Evolutionary conservation across 2,329 filamentous ascomycete species (phyloP).

Genomic region (Alternaria sp.): DNA sequence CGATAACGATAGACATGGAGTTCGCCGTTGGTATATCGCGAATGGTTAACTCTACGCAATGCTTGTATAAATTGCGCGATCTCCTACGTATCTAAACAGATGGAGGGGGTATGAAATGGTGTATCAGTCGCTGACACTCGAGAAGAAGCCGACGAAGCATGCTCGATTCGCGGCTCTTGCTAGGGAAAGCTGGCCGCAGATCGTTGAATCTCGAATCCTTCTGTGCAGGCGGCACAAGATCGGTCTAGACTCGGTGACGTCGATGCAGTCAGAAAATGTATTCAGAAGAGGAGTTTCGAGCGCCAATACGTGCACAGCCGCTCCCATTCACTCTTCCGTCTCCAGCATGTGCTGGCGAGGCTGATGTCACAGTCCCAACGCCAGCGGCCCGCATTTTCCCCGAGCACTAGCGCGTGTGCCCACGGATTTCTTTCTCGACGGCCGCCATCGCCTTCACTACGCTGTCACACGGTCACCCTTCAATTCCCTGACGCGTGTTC

Average conservation of each 20-base stretch:
- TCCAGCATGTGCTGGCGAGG: background rate
- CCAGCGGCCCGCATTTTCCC: constrained; percentile 28
- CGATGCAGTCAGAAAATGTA: background rate
- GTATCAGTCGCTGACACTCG: background rate
- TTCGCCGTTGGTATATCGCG: too few relatives aligned
- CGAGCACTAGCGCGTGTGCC: constrained; percentile 28
- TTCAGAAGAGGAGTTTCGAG: background rate
- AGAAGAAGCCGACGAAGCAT: background rate
- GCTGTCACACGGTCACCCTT: constrained; percentile 31
- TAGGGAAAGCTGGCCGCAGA: constrained; percentile 7
- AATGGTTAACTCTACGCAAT: background rate
- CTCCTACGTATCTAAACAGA: too few relatives aligned
- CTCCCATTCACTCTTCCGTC: background rate
- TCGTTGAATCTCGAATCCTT: constrained; percentile 3
- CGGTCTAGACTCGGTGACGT: background rate
- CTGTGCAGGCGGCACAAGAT: background rate
- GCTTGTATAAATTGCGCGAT: background rate
- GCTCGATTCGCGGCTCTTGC: background rate
- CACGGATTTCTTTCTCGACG: constrained; percentile 28
- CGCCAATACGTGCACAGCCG: background rate
- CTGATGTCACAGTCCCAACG: constrained; percentile 16
- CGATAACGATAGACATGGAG: constrained; percentile 15
- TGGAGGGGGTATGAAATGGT: background rate
- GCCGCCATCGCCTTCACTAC: constrained; percentile 13
- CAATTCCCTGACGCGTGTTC: constrained; percentile 28